Evolutionary conservation across 768 basidiomycete species (phyloP).

Genomic region (Tubosaeta sp.): DNA sequence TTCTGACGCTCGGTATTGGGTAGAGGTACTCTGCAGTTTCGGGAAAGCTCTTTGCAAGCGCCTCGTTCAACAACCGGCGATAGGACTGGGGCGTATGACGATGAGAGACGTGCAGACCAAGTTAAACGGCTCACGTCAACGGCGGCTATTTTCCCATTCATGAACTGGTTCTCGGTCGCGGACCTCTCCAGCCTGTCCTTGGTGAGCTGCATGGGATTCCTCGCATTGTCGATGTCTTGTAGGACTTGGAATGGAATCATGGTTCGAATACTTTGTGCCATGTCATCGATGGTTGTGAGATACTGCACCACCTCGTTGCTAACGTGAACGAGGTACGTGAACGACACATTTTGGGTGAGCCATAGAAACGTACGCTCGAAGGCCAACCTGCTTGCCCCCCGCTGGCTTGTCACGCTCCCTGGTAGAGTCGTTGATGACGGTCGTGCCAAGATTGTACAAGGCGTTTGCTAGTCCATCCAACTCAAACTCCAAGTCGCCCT

Average conservation of each 20-base stretch:
- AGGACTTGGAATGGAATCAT: constrained; percentile 75
- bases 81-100: constrained; percentile 51
- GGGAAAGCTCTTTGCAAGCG: constrained; percentile 67
- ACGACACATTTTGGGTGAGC: background rate
- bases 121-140: constrained; percentile 49
- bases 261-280: constrained; percentile 55
- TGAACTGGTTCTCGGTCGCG: constrained; percentile 87
- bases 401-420: constrained; percentile 72
- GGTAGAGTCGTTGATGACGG: constrained; percentile 77
- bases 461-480: constrained; percentile 72
- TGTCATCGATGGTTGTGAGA: constrained; percentile 62
- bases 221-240: constrained; percentile 72
- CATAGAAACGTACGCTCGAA: constrained; percentile 53
- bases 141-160: constrained; percentile 84
- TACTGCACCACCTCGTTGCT: constrained; percentile 76
- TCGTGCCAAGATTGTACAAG: constrained; percentile 77
- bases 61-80: constrained; percentile 61
- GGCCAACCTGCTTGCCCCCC: constrained; percentile 72
- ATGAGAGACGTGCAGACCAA: background rate
- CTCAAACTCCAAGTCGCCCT: constrained; percentile 76
- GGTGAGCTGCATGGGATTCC: constrained; percentile 80
- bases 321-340: constrained; percentile 1
- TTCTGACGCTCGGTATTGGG: constrained; percentile 5
- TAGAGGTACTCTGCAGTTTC: constrained; percentile 37
- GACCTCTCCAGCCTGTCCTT: constrained; percentile 76